Base-by-base conservation (phyloP, 1,284 basidiomycete species). In the Puccinia hordei region DNA sequence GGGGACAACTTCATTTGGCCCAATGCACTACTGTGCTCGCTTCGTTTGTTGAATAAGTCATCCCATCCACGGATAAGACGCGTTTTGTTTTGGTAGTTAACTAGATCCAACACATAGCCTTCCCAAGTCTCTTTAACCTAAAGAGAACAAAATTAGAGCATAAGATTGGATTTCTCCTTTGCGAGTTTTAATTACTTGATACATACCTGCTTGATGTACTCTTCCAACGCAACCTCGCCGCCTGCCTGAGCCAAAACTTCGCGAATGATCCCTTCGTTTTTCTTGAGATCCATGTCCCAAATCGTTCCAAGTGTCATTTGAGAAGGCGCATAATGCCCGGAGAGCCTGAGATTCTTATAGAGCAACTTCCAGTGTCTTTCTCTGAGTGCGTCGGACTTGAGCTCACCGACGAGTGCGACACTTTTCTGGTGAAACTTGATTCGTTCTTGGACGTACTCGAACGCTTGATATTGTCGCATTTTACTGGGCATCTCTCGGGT, bases 1-100 rank as follows among this genome's bases (percentile, higher is more conserved):
- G 95, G 95, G 3, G 95, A 98, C 30, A 96, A 86, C 85, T 95
- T 96, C 98, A 99, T 99, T 1, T 96, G 95, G 0, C 91, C 90
- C 69, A 99, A 88, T 0, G 96, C 98, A 84, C 97, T 98, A 84
- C 98, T 86, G 84, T 99, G 97, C 86, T 98, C 95, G 82, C 93
- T 91, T 85, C 95, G 98, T 86, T 96, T 97, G 86, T 90, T 93
- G 88, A 98, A 98, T 30, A 99, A 88, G 72, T 98, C 96, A 85
- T 99, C 97, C 95, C 96, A 99, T 55, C 94, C 95, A 85, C 91
- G 90, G 83, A 99, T 98, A 49, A 99, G 89, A 66, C 96, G 91
- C 84, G 95, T 98, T 86, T 96, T 98, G 87, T 96, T 98, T 88
- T 99, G 97, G 85, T 99, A 99, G 85, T 98, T 96, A 84, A 98